Conservation (phyloP, 1,139 yeast species). For the Hyphopichia burtonii region DNA sequence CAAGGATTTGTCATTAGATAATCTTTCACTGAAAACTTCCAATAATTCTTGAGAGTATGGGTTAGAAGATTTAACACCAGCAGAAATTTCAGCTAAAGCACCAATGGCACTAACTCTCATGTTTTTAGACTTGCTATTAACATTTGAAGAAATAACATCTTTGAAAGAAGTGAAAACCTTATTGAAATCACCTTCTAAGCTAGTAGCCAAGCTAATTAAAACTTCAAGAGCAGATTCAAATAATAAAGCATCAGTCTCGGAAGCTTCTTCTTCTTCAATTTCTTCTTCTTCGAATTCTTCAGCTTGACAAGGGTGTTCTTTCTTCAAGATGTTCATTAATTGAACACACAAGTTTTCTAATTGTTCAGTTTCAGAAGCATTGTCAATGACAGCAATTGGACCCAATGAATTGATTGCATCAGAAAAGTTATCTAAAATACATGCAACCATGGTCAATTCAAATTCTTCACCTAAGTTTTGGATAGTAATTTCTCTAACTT, state of each 20-base stretch:
- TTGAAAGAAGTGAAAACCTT: constrained; percentile 74
- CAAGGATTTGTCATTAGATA: constrained; percentile 73
- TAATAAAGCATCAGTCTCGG: constrained; percentile 85
- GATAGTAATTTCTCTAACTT: constrained; percentile 66
- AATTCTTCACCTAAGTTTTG: constrained; percentile 72
- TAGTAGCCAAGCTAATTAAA: constrained; percentile 69
- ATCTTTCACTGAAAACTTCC: constrained; percentile 64
- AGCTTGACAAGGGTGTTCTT: constrained; percentile 80
- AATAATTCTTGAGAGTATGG: constrained; percentile 70
- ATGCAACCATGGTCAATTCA: constrained; percentile 77
- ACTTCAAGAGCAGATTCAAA: constrained; percentile 87
- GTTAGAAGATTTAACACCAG: constrained; percentile 68
- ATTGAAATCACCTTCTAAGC: constrained; percentile 73
- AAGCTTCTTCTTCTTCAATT: constrained; percentile 62
- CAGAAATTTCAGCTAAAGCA: constrained; percentile 84
- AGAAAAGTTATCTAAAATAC: constrained; percentile 71
- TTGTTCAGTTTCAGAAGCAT: constrained; percentile 52
- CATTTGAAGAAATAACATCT: constrained; percentile 59
- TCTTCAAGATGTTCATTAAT: constrained; percentile 68
- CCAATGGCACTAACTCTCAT: constrained; percentile 88
- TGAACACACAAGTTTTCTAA: constrained; percentile 71
- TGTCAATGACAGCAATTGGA: constrained; percentile 64
- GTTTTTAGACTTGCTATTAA: constrained; percentile 60
- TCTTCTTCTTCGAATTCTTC: constrained; percentile 52
- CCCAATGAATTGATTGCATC: constrained; percentile 75